phyloP scores from a whole-genome alignment of 805 yeast genomes.

The Sugiyamaella mastotermitis region DNA sequence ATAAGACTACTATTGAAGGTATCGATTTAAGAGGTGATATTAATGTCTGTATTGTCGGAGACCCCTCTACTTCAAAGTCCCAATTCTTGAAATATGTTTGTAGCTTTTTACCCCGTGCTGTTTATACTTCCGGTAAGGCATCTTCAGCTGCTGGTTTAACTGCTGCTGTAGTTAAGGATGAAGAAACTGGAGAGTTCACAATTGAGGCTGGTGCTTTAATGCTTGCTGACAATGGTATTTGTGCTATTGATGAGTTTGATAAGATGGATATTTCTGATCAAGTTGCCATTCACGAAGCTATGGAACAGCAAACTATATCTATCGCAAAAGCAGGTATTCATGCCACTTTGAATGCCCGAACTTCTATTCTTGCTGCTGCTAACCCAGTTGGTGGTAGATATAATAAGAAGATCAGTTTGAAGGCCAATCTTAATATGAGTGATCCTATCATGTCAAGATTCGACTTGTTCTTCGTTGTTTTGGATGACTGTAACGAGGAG shows the following conservation, averaged over 20 bases:
- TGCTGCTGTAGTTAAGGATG: constrained; percentile 96
- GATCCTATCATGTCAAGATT: constrained; percentile 99
- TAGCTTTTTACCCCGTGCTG: constrained; percentile 86
- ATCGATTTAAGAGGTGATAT: constrained; percentile 94
- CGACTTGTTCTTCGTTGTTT: constrained; percentile 87
- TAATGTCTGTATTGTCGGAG: constrained; percentile 94
- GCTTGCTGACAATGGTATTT: constrained; percentile 97
- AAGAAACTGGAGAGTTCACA: constrained; percentile 94
- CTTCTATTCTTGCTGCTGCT: constrained; percentile 97
- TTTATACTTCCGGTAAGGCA: constrained; percentile 96
- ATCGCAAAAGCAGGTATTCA: constrained; percentile 99
- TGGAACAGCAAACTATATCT: constrained; percentile 99
- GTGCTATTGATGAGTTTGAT: constrained; percentile 98
- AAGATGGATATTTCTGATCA: constrained; percentile 95
- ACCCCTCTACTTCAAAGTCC: constrained; percentile 95
- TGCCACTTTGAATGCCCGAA: constrained; percentile 93
- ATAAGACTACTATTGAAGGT: constrained; percentile 88
- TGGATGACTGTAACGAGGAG: constrained; percentile 90
- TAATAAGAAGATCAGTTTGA: constrained; percentile 74
- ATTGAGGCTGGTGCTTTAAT: constrained; percentile 98
- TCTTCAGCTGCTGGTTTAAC: constrained; percentile 98
- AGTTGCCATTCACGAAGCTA: constrained; percentile 98
- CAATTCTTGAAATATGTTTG: constrained; percentile 92
- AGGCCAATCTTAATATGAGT: constrained; percentile 88
- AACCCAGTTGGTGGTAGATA: constrained; percentile 97